Base-by-base conservation (phyloP, 257 asterid species). In the Solanum chiquidenum region DNA sequence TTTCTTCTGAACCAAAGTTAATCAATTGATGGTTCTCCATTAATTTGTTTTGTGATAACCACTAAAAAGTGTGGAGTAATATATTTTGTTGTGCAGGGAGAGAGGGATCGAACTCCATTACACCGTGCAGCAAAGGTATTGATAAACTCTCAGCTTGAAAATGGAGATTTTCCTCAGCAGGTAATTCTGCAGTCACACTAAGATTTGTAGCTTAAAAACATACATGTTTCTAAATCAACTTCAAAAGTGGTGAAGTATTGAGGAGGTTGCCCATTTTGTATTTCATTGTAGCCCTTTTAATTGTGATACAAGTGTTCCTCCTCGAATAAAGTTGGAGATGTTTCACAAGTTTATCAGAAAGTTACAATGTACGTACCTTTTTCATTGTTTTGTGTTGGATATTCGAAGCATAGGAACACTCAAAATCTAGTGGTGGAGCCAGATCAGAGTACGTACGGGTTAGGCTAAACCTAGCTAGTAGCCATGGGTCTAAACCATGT, bases 111-210 rank as follows among this genome's bases (percentile, higher is more conserved):
- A 13, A 49, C 83, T n/a, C 89, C 89, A 27, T 71, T 87, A n/a
- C 83, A 87, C 86, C 69, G 38, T 31, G 87, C 89, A 33, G 75
- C 83, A 21, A 87, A 69, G 74, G 55, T 87, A 55, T 71, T 87
- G 31, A 87, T 83, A 79, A 87, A 87, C 83, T 83, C 87, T 68
- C 87, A 83, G 33, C 31, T 87, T 66, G 84, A 87, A 87, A 69
- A 49, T 82, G 89, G 84, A 27, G 87, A 87, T 83, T 87, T 87
- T 25, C 89, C 87, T 46, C 84, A 83, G 38, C 87, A 87, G 60
- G 87, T 87, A 83, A 87, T 16, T 71, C 31, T 23, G 18, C 29
- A 37, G 52, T 27, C 83, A 9, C 3, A 16, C 52, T 74, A 74
- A 2, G 52, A 9, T 74, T 23, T 74, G 49, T 74, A 21, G 29